Evolutionary conservation across 192 early-diverging fungal species (phyloP).

Genomic region (Coemansia sp.): DNA sequence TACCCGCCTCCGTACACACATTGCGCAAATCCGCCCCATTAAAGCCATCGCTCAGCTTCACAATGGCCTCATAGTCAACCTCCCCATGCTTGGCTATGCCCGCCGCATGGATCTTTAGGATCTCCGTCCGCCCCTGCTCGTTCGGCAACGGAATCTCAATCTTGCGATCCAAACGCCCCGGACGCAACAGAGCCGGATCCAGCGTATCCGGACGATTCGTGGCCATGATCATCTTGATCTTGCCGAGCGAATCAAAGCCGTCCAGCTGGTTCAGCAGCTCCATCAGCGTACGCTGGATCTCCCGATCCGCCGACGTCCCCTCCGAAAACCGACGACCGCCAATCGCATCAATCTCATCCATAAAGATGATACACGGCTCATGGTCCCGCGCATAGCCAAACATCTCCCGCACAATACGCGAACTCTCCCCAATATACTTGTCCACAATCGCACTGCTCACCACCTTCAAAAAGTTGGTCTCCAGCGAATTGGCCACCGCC

Average conservation of each 20-base stretch:
- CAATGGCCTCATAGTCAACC: slow-evolving; percentile 97
- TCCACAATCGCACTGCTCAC: slow-evolving; percentile 98
- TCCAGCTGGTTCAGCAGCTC: slow-evolving; percentile 99
- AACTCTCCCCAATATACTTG: slow-evolving; percentile 99
- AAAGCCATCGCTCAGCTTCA: slow-evolving; percentile 96
- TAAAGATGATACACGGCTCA: slow-evolving; percentile 99
- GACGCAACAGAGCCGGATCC: slow-evolving; percentile 94
- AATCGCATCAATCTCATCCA: slow-evolving; percentile 99
- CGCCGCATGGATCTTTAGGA: slow-evolving; percentile 94
- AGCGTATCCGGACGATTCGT: slow-evolving; percentile 98
- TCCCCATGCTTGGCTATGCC: slow-evolving; percentile 95
- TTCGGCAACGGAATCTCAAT: slow-evolving; percentile 99
- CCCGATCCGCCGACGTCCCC: slow-evolving; percentile 98
- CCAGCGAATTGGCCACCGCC: slow-evolving; percentile 93
- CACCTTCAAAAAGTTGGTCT: slow-evolving; percentile 98
- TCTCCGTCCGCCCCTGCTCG: slow-evolving; percentile 93
- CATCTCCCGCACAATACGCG: slow-evolving; percentile 96
- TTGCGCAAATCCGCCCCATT: slow-evolving; percentile 99
- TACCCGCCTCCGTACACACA: slow-evolving; percentile 98
- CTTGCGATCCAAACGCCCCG: slow-evolving; percentile 96
- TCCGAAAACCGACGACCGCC: slow-evolving; percentile 98
- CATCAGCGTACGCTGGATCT: slow-evolving; percentile 99
- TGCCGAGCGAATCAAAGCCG: slow-evolving; percentile 96
- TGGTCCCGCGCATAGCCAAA: slow-evolving; percentile 99
- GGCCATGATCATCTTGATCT: slow-evolving; percentile 99